Conservation (phyloP, 192 early-diverging fungal genomes). For the Funneliformis mosseae region DNA sequence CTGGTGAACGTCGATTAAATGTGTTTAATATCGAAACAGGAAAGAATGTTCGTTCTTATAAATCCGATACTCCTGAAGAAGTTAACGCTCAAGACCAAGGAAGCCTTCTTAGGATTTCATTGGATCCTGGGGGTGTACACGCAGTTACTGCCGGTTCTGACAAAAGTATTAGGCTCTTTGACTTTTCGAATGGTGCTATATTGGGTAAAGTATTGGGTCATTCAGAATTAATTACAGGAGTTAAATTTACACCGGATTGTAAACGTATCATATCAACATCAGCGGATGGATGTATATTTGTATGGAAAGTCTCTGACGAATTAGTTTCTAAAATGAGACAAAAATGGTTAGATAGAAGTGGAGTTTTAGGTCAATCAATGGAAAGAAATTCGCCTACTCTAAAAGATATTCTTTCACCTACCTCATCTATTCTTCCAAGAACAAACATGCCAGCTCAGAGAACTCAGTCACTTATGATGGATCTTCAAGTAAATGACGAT, state of each 20-base stretch:
- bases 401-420: background rate
- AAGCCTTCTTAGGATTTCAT: slow-evolving; percentile 62
- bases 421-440: background rate
- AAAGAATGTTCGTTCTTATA: slow-evolving; percentile 62
- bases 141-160: slow-evolving; percentile 68
- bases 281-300: slow-evolving; percentile 75
- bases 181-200: slow-evolving; percentile 62
- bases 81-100: slow-evolving; percentile 48
- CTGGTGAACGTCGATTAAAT: slow-evolving; percentile 72
- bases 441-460: slow-evolving; percentile 8
- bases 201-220: slow-evolving; percentile 65
- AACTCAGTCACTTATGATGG: slow-evolving; percentile 5
- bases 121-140: slow-evolving; percentile 72
- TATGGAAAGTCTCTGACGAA: slow-evolving; percentile 67
- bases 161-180: slow-evolving; percentile 71
- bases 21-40: slow-evolving; percentile 64
- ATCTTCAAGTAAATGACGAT: slow-evolving; percentile 2
- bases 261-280: slow-evolving; percentile 65
- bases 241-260: slow-evolving; percentile 61
- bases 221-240: slow-evolving; percentile 71
- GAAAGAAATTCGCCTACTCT: slow-evolving; percentile 9
- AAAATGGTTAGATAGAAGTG: slow-evolving; percentile 31
- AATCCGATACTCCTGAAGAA: slow-evolving; percentile 55
- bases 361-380: background rate
- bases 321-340: slow-evolving; percentile 38